Evolutionary conservation across 495 filamentous ascomycete species (phyloP), one percentile per base, ranked within the genome.

Genomic region (Pseudotulostoma volvatum): DNA sequence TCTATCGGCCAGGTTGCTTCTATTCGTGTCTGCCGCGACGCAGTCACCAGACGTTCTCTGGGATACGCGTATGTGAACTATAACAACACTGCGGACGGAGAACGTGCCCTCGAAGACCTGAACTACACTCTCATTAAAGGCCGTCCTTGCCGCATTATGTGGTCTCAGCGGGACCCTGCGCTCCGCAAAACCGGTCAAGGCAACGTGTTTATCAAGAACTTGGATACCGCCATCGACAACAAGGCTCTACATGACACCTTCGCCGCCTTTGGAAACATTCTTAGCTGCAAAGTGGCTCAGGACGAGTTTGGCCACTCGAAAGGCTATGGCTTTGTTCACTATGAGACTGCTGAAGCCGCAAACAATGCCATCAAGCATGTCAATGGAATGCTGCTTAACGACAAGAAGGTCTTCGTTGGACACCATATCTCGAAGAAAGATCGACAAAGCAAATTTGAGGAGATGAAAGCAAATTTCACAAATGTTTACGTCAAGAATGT

Each of bases 391-490:
- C 63, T 99, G 54, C 66, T 99, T 53, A 96, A 96, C 64, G 90
- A 99, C 75, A 99, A 99, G 80, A 99, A 99, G 74, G 90, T 99
- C 36, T 99, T 87, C 51, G 90, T 99, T 48, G 90, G 90, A 40
- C 87, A 95, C 63, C 90, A 99, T 67, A 94, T 99, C 59, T 90
- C 90, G 49, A 94, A 95, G 81, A 99, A 99, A 74, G 90, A 99
- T 52, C 92, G 90, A 49, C 87, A 95, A 71, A 94, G 85, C 84
- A 99, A 99, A 70, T 96, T 95, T 56, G 90, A 99, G 70, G 90
- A 99, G 73, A 99, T 99, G 88, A 96, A 96, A 77, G 90, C 92
- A 60, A 96, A 99, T 73, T 99, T 93, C 72, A 99, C 90, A 66
- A 99, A 99, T 61, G 76, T 96, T 57, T 99, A 96, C 64, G 83